Percentiles rank a stretch among this genome's conserved stretches.
phyloP scores from a whole-genome alignment of 176 grass and related monocot species.

The Avena insularis region DNA sequence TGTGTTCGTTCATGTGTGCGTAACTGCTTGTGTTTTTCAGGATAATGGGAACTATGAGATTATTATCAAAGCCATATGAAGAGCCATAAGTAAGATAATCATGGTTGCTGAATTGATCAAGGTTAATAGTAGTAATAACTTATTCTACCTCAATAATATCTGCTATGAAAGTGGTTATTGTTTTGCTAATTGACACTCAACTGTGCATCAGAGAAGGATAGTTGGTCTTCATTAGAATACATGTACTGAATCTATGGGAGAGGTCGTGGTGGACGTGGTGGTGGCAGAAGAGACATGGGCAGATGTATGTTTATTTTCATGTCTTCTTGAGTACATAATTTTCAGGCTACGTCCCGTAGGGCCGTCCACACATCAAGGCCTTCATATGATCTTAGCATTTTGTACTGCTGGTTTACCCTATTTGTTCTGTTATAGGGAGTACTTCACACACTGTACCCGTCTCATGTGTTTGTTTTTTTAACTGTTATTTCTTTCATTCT shows the following conservation, averaged over 20 bases:
- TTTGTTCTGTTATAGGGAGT: background rate
- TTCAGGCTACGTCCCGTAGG: background rate
- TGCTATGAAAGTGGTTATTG: constrained; percentile 10
- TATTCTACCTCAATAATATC: constrained; percentile 10
- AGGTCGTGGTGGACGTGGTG: constrained; percentile 49
- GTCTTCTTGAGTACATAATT: constrained; percentile 7
- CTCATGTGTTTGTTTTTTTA: constrained; percentile 3
- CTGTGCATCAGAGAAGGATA: constrained; percentile 77
- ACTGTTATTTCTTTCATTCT: background rate
- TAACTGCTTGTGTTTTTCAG: constrained; percentile 35
- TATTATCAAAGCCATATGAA: constrained; percentile 83
- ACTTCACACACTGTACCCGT: background rate
- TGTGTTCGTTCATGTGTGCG: background rate
- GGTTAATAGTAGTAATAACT: constrained; percentile 38
- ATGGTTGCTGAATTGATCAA: constrained; percentile 89
- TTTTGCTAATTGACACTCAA: constrained; percentile 24
- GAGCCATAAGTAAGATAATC: constrained; percentile 83
- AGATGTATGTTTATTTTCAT: constrained; percentile 53
- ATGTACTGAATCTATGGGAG: constrained; percentile 77
- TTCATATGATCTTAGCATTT: background rate
- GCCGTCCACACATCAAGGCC: background rate
- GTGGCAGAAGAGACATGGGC: constrained; percentile 68
- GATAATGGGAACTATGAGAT: constrained; percentile 80
- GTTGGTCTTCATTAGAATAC: constrained; percentile 77
- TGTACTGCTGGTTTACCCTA: background rate